phyloP scores from a whole-genome alignment of 108 stramenopile genomes.

The Aurantiochytrium sp. region DNA sequence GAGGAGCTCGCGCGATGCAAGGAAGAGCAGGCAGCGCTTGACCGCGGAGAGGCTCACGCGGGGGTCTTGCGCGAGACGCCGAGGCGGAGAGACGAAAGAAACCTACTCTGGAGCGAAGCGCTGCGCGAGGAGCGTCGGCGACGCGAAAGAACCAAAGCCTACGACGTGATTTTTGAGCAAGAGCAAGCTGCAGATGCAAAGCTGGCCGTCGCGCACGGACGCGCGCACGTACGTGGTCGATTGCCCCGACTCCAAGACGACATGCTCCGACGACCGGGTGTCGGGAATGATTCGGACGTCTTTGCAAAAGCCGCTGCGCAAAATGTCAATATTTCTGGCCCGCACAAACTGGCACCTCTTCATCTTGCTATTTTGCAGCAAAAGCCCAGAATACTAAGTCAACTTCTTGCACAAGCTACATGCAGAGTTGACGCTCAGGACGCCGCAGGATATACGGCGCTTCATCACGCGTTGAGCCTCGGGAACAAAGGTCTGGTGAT shows the following conservation, averaged over 20 bases:
- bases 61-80: background rate
- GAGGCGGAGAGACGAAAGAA: background rate
- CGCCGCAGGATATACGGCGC: background rate
- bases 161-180: background rate
- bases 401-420: background rate
- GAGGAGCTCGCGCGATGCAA: background rate
- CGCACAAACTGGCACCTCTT: background rate
- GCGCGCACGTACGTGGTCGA: background rate
- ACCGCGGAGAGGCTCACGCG: background rate
- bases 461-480: background rate
- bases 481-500: background rate
- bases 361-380: background rate
- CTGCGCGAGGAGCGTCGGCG: background rate
- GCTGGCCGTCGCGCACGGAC: background rate
- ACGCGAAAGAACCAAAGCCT: background rate
- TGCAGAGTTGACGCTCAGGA: background rate
- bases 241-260: background rate
- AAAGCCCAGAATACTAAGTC: background rate
- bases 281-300: background rate
- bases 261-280: background rate
- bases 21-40: background rate
- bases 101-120: background rate
- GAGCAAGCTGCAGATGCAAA: background rate
- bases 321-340: background rate
- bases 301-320: background rate